Percentiles rank a stretch among this genome's conserved stretches.
phyloP scores from a whole-genome alignment of 371 early-diverging fungal species.

The Mucor sp. region DNA sequence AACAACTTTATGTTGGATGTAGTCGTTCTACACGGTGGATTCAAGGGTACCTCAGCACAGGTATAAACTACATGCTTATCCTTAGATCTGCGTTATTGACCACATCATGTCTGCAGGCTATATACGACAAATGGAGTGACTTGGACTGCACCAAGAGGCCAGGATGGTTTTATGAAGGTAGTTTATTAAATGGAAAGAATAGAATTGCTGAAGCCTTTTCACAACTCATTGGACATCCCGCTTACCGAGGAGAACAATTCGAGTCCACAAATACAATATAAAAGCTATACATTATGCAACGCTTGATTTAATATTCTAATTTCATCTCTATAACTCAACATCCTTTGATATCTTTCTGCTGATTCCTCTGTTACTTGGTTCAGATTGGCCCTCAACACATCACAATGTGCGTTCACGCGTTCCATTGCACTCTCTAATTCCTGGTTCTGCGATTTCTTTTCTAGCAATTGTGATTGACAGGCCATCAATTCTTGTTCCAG shows the following conservation, averaged over 20 bases:
- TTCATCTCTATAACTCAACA: conserved; percentile 9
- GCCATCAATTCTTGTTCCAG: conserved; percentile 7
- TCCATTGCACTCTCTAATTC: conserved; percentile 16
- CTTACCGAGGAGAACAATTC: conserved; percentile 5
- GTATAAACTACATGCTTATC: not conserved
- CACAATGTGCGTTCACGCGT: conserved; percentile 9
- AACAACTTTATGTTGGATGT: conserved; percentile 11
- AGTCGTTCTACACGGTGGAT: conserved; percentile 3
- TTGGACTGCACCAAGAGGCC: not conserved
- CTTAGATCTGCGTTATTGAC: not conserved
- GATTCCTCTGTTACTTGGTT: conserved; percentile 16
- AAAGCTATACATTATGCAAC: not conserved
- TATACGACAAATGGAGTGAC: conserved; percentile 11
- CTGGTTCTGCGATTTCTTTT: conserved; percentile 16
- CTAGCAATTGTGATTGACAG: conserved; percentile 10
- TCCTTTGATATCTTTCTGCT: conserved; percentile 1
- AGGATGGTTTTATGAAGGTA: conserved; percentile 21
- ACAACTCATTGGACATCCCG: conserved; percentile 14
- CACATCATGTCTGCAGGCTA: not conserved
- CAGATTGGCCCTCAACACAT: conserved; percentile 1
- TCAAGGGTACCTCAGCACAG: not conserved
- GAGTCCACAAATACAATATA: not conserved
- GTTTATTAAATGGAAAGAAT: conserved; percentile 4
- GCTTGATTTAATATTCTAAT: conserved; percentile 1
- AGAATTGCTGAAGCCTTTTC: conserved; percentile 6